These are phyloP conservation scores for Phytophthora rubi DNA, from an alignment of 352 stramenopile species.

Conservation along the genomic window DNA sequence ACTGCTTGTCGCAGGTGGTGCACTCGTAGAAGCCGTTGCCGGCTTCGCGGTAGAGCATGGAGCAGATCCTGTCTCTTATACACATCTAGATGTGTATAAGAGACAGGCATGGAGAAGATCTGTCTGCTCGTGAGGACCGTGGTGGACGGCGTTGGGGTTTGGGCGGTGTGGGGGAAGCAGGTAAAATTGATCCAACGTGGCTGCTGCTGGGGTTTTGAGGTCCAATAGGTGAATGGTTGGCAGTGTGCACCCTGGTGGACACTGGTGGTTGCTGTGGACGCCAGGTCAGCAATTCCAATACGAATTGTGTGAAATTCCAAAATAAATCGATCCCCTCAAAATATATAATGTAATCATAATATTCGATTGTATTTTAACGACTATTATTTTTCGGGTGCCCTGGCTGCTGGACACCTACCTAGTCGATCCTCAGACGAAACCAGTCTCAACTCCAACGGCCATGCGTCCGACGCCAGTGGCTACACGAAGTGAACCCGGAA, in stretches of 20 bases:
- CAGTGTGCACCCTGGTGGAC: too few relatives aligned
- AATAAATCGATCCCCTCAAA: not conserved
- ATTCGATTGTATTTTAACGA: not conserved
- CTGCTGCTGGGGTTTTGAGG: not conserved
- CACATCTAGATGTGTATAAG: too few relatives aligned
- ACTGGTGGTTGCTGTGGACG: not conserved
- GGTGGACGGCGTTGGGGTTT: not conserved
- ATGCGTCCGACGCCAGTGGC: too few relatives aligned
- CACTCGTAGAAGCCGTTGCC: slow-evolving; percentile 14
- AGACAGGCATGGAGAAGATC: slow-evolving; percentile 20
- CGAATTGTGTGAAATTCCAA: not conserved
- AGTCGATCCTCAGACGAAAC: too few relatives aligned
- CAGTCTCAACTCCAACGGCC: too few relatives aligned
- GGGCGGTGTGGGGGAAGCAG: not conserved
- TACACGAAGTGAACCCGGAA: too few relatives aligned
- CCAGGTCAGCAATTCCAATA: not conserved
- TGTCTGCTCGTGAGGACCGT: slow-evolving; percentile 25
- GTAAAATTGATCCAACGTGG: not conserved
- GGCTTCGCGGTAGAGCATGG: slow-evolving; percentile 24
- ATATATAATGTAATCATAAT: not conserved
- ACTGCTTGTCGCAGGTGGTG: slow-evolving; percentile 23
- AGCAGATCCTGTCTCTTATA: too few relatives aligned
- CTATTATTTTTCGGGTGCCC: not conserved
- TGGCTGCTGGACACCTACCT: too few relatives aligned
- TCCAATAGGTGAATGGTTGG: slow-evolving; percentile 16